phyloP scores from a whole-genome alignment of 495 filamentous ascomycete species.

The Tuber calosporum region DNA sequence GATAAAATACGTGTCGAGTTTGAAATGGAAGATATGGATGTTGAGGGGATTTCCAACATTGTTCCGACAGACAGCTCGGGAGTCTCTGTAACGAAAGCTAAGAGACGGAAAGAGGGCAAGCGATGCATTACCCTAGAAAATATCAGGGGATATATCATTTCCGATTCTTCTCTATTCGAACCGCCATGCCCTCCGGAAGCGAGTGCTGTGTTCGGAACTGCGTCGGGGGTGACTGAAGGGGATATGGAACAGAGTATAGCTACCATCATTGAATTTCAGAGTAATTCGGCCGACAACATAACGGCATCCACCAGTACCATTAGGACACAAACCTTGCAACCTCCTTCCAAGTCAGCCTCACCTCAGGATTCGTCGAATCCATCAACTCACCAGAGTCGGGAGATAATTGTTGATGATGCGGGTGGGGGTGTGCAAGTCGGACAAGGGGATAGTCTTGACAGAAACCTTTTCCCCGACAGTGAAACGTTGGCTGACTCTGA shows the following conservation, averaged over 20 bases:
- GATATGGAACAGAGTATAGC: conserved; percentile 41
- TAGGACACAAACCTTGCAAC: conserved; percentile 5
- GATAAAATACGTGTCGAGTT: conserved; percentile 55
- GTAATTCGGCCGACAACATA: conserved; percentile 16
- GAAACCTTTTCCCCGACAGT: conserved; percentile 17
- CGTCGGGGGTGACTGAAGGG: conserved; percentile 46
- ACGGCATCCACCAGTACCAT: conserved; percentile 20
- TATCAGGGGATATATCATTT: conserved; percentile 60
- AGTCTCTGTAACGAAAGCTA: conserved; percentile 16
- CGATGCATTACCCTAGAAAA: conserved; percentile 57
- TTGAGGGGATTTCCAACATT: conserved; percentile 56
- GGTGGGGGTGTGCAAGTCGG: conserved; percentile 10
- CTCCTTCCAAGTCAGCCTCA: conserved; percentile 1
- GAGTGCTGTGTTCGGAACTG: conserved; percentile 46
- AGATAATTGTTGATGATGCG: conserved; percentile 7
- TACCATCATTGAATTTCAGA: conserved; percentile 6
- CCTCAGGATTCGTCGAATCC: neutral
- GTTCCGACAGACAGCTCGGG: conserved; percentile 9
- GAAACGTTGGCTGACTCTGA: conserved; percentile 35
- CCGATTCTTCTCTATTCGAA: conserved; percentile 66
- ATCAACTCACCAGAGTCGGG: neutral
- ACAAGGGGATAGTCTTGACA: conserved; percentile 7
- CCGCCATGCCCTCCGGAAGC: conserved; percentile 56
- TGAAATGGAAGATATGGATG: conserved; percentile 57
- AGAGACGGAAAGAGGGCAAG: conserved; percentile 53